Base-by-base conservation (phyloP, 2,329 filamentous ascomycete genomes). In the Celoporthe dispersa region DNA sequence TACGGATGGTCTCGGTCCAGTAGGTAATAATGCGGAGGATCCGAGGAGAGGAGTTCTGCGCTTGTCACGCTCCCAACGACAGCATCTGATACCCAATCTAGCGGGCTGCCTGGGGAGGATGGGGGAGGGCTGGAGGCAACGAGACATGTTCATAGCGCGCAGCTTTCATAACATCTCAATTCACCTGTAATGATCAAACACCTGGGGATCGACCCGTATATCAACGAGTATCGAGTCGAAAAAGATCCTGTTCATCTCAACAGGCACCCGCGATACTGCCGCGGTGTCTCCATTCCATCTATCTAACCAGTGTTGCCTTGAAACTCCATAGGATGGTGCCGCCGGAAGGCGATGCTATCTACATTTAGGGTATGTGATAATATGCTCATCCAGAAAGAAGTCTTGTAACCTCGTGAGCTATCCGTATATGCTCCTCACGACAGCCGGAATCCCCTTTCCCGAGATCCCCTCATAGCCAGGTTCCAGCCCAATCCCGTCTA, bases 251-350 rank as follows among this genome's bases (percentile, higher is more conserved):
- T 7, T 33, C 53, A n/a, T n/a, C 44, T 48, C 28, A 16, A 19
- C 53, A 16, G 6, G 12, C 53, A 31, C 28, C 28, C 16, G 53
- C 28, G 28, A 57, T 57, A 19, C 25, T 28, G 5, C 19, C 6
- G 5, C 19, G 25, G 14, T 19, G 14, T 57, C 33, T 31, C 53
- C 6, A 31, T 57, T 12, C 19, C 11, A 57, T 57, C 53, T 57
- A 19, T n/a, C n/a, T n/a, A n/a, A 33, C 33, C 25, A 57, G 7
- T 57, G 25, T 57, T 16, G 28, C 53, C 53, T 2, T 16, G 16
- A 8, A 57, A 57, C 53, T 25, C 53, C 53, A 31, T 57, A 19
- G 53, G 53, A 57, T 57, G 53, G 16, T 57, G 25, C 53, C 53
- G 6, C 25, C 33, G 33, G 28, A 6, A 16, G 25, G 53, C 53